These are phyloP conservation scores for Rutidosis leptorrhynchoides DNA, from an alignment of 129 eudicot species.

Conservation along the genomic window DNA sequence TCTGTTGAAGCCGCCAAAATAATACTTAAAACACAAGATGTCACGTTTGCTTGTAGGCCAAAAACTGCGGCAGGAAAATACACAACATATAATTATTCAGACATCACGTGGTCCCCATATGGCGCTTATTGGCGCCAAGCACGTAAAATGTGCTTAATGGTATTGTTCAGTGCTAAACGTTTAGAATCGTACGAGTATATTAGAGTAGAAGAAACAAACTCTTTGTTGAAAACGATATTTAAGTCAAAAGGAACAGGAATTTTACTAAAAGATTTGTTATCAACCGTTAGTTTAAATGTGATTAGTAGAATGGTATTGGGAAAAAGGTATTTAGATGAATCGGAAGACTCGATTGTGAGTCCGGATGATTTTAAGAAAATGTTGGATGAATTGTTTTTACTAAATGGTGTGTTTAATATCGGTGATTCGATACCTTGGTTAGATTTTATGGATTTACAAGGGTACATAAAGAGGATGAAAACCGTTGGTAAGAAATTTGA, in stretches of 20 bases:
- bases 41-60: conserved; percentile 61
- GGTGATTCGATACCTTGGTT: conserved; percentile 81
- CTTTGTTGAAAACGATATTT: conserved; percentile 30
- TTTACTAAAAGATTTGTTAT: conserved; percentile 45
- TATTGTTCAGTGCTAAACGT: conserved; percentile 60
- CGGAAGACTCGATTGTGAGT: conserved; percentile 39
- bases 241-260: conserved; percentile 23
- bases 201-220: conserved; percentile 49
- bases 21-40: conserved; percentile 64
- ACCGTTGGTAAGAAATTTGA: conserved; percentile 64
- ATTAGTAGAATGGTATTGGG: conserved; percentile 85
- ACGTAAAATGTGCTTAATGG: conserved; percentile 70
- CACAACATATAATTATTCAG: conserved; percentile 70
- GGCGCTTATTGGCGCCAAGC: conserved; percentile 84
- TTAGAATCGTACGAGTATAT: conserved; percentile 78
- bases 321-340: conserved; percentile 49
- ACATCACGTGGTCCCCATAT: conserved; percentile 80
- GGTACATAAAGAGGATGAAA: conserved; percentile 85
- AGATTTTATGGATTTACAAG: conserved; percentile 62
- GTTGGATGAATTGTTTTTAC: conserved; percentile 71
- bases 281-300: conserved; percentile 66
- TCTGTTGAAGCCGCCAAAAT: conserved; percentile 63
- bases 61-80: conserved; percentile 69
- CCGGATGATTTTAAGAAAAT: conserved; percentile 67
- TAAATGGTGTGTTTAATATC: conserved; percentile 75